Conservation (phyloP, 164 flowering plant species). For the Paratinospora sagittata region DNA sequence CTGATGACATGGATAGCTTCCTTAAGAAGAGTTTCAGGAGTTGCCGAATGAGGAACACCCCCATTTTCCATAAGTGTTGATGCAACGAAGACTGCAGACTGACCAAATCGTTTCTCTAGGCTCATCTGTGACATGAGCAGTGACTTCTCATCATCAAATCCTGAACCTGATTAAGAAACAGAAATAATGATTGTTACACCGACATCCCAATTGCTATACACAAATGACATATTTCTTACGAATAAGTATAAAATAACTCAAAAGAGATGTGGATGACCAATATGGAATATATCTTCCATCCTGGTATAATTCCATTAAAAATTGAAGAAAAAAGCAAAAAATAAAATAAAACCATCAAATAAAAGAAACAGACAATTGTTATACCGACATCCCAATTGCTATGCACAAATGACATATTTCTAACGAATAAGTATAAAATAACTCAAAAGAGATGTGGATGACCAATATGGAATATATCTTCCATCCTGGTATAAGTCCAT, state of each 20-base stretch:
- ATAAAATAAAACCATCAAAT: too few species aligned
- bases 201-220: not conserved
- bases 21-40: slow-evolving; percentile 2
- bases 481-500: too few species aligned
- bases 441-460: too few species aligned
- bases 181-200: not conserved
- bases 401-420: too few species aligned
- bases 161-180: slow-evolving; percentile 1
- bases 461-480: too few species aligned
- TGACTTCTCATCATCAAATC: slow-evolving; percentile 1
- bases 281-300: too few species aligned
- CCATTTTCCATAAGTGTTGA: slow-evolving; percentile 2
- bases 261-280: too few species aligned
- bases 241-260: not conserved
- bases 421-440: too few species aligned
- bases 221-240: not conserved
- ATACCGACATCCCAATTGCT: too few species aligned
- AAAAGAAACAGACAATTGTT: too few species aligned
- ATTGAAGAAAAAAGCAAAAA: too few species aligned
- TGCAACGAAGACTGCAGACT: not conserved
- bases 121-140: slow-evolving; percentile 4
- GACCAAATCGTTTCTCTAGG: slow-evolving; percentile 1
- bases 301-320: too few species aligned
- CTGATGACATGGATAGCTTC: slow-evolving; percentile 6
- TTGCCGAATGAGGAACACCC: slow-evolving; percentile 1